Percentiles rank a stretch among this genome's conserved stretches.
These are phyloP conservation scores for Lactarius tabidus DNA, from an alignment of 768 basidiomycete species.

Conservation along the genomic window DNA sequence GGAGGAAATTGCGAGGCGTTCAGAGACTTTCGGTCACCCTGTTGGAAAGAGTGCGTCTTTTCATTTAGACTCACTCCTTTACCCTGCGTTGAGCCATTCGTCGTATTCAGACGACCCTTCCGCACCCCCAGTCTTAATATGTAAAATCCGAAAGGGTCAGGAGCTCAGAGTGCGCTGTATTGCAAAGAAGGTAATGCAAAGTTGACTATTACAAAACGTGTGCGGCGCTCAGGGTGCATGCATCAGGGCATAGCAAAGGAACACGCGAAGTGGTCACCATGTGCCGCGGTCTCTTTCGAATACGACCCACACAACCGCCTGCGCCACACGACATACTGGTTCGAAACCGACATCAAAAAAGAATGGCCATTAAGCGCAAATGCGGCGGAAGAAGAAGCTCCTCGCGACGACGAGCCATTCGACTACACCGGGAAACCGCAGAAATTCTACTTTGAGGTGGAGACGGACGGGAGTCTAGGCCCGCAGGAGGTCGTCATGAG, in stretches of 20 bases:
- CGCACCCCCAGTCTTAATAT: slow-evolving; percentile 71
- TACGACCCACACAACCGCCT: slow-evolving; percentile 98
- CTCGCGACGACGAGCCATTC: slow-evolving; percentile 76
- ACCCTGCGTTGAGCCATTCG: slow-evolving; percentile 8
- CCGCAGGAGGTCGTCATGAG: slow-evolving; percentile 89
- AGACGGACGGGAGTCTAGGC: slow-evolving; percentile 85
- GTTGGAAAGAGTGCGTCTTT: slow-evolving; percentile 72
- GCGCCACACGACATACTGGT: slow-evolving; percentile 95
- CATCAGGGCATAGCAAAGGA: slow-evolving; percentile 92
- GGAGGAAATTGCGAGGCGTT: slow-evolving; percentile 72
- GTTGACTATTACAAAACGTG: not conserved
- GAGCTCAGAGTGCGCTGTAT: slow-evolving; percentile 80
- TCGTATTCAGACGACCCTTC: slow-evolving; percentile 51
- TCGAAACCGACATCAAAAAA: slow-evolving; percentile 67
- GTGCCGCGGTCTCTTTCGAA: slow-evolving; percentile 92
- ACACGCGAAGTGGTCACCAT: slow-evolving; percentile 98
- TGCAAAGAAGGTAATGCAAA: slow-evolving; percentile 76
- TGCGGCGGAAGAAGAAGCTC: slow-evolving; percentile 76
- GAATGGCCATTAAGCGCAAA: slow-evolving; percentile 95
- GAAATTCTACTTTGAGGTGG: slow-evolving; percentile 92
- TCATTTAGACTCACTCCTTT: not conserved
- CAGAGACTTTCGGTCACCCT: slow-evolving; percentile 71
- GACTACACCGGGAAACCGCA: slow-evolving; percentile 85
- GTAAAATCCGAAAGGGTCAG: slow-evolving; percentile 92
- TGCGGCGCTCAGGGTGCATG: slow-evolving; percentile 2